These are phyloP conservation scores for Tausonia pullulans DNA, from an alignment of 1,284 basidiomycete species.

Conservation along the genomic window DNA sequence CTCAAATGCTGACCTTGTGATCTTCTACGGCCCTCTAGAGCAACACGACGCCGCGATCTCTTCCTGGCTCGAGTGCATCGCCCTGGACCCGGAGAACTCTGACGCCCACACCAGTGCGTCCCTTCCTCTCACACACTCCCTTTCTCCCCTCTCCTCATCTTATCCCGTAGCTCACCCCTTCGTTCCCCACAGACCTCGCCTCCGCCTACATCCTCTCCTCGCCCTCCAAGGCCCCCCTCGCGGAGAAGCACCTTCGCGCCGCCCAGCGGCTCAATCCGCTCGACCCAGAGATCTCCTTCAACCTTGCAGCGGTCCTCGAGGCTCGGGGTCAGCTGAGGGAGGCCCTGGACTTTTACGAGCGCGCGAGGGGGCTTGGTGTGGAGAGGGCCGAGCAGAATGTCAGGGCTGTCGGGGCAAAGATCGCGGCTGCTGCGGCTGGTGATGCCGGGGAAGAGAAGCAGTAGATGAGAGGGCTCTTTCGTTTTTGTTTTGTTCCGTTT, in stretches of 20 bases:
- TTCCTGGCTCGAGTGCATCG: slow-evolving; percentile 69
- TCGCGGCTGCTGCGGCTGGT: not conserved
- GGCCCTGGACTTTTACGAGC: slow-evolving; percentile 11
- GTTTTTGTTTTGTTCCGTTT: no score
- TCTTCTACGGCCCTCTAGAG: slow-evolving; percentile 39
- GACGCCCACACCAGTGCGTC: slow-evolving; percentile 67
- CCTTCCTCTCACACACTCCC: slow-evolving; percentile 13
- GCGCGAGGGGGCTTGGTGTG: slow-evolving; percentile 9
- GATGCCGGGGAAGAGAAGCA: not conserved
- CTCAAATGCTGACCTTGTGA: no score
- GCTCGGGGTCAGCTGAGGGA: slow-evolving; percentile 45
- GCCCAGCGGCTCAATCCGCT: slow-evolving; percentile 71
- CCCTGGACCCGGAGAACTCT: slow-evolving; percentile 64
- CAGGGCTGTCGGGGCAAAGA: slow-evolving; percentile 14
- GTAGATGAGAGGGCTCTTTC: not conserved
- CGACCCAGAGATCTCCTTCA: slow-evolving; percentile 83
- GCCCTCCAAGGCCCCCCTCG: slow-evolving; percentile 68
- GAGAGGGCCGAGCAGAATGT: slow-evolving; percentile 10
- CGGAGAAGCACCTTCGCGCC: slow-evolving; percentile 66
- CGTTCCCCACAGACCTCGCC: slow-evolving; percentile 52
- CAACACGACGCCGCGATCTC: slow-evolving; percentile 69
- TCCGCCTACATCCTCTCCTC: slow-evolving; percentile 78
- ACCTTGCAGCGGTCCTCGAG: slow-evolving; percentile 78
- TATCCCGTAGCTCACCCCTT: not conserved
- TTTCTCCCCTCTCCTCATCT: not conserved